Conservation (phyloP, 306 rosid genomes). For the Dalbergia cultrata region DNA sequence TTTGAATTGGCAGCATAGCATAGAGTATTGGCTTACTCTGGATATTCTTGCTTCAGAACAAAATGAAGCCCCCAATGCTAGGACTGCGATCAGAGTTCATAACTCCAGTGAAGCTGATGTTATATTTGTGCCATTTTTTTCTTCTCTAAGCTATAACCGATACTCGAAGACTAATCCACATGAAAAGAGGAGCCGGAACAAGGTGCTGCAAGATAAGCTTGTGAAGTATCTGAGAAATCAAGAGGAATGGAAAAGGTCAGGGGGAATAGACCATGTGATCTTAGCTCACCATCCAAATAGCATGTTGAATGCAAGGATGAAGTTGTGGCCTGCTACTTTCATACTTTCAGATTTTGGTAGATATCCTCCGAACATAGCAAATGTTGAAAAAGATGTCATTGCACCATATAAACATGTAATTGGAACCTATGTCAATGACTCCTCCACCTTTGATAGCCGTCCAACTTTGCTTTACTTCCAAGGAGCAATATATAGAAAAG, state of each 20-base stretch:
- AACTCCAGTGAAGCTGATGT: slow-evolving; percentile 78
- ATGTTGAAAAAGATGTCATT: slow-evolving; percentile 82
- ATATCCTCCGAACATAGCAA: slow-evolving; percentile 80
- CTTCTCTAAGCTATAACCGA: slow-evolving; percentile 76
- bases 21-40: slow-evolving; percentile 85
- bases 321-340: slow-evolving; percentile 75
- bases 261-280: slow-evolving; percentile 81
- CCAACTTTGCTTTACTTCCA: slow-evolving; percentile 77
- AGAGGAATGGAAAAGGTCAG: slow-evolving; percentile 76
- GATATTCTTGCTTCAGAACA: slow-evolving; percentile 77
- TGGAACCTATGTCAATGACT: slow-evolving; percentile 58
- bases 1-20: slow-evolving; percentile 81
- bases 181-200: slow-evolving; percentile 61
- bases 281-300: slow-evolving; percentile 94
- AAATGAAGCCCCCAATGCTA: slow-evolving; percentile 48
- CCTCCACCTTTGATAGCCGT: slow-evolving; percentile 66
- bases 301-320: slow-evolving; percentile 74
- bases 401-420: slow-evolving; percentile 86
- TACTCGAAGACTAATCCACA: slow-evolving; percentile 51
- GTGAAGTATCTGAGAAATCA: slow-evolving; percentile 62
- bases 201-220: slow-evolving; percentile 66
- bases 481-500: slow-evolving; percentile 90
- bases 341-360: slow-evolving; percentile 89
- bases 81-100: slow-evolving; percentile 60
- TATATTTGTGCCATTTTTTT: slow-evolving; percentile 80